Percentiles rank a stretch among this genome's conserved stretches.
Evolutionary conservation across 1,284 basidiomycete species (phyloP).

Genomic region (Omphalotus olearius): DNA sequence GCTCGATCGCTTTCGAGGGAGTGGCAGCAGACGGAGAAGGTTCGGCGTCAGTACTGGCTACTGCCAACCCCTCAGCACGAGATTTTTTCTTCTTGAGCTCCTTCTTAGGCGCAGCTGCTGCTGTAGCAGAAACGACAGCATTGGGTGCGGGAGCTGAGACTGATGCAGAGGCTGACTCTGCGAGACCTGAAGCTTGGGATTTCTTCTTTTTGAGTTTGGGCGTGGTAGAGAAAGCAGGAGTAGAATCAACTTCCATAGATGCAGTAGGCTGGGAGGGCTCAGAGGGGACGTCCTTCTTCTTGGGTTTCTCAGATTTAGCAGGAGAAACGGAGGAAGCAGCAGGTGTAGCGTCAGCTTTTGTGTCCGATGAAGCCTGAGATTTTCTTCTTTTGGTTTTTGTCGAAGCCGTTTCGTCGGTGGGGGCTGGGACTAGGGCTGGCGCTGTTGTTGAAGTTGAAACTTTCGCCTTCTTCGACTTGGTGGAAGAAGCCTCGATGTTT

Average conservation of each 20-base stretch:
- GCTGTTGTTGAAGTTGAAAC: background rate
- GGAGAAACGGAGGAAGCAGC: background rate
- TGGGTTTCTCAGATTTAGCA: conserved; percentile 1
- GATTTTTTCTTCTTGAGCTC: conserved; percentile 8
- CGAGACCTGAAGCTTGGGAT: background rate
- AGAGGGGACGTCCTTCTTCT: background rate
- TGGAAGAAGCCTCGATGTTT: background rate
- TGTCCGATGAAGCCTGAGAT: too few relatives aligned
- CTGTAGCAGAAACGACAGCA: conserved; percentile 4
- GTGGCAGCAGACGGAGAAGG: background rate
- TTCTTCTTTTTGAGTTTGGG: conserved; percentile 6
- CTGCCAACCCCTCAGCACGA: background rate
- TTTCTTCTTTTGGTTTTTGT: too few relatives aligned
- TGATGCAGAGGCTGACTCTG: background rate
- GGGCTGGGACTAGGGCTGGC: background rate
- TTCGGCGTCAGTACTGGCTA: background rate
- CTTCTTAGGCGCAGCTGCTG: conserved; percentile 2
- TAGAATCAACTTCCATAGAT: too few relatives aligned
- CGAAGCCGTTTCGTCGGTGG: background rate
- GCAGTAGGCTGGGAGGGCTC: too few relatives aligned
- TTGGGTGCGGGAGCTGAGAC: background rate
- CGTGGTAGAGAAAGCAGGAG: background rate
- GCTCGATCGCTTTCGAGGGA: background rate
- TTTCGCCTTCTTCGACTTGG: conserved; percentile 9
- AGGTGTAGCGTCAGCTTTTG: too few relatives aligned